Percentiles rank a stretch among this genome's conserved stretches.
Conservation (phyloP, 1,284 basidiomycete species). For the Takashimella tepidaria region DNA sequence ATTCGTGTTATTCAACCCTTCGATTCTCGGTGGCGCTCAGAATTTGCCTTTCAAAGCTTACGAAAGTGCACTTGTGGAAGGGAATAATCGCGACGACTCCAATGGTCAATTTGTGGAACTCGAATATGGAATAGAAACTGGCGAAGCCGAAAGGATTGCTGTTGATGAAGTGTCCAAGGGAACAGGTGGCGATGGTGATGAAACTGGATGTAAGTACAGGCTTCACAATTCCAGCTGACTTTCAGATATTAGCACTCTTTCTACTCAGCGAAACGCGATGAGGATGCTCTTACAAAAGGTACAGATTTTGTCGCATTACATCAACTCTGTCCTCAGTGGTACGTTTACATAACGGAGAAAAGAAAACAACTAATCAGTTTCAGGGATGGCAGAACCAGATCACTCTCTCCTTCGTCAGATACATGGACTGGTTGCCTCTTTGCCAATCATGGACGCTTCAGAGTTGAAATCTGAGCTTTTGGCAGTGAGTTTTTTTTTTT, state of each 20-base stretch:
- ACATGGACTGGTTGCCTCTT: slow-evolving; percentile 73
- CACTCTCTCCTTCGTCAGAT: slow-evolving; percentile 77
- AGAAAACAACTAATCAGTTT: no score
- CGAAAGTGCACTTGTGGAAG: slow-evolving; percentile 77
- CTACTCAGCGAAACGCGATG: slow-evolving; percentile 88
- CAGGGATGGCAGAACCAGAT: no score
- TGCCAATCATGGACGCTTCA: slow-evolving; percentile 75
- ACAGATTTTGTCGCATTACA: slow-evolving; percentile 72
- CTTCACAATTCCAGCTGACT: not conserved
- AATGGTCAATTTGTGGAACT: slow-evolving; percentile 60
- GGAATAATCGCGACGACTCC: slow-evolving; percentile 46
- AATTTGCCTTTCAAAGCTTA: slow-evolving; percentile 81
- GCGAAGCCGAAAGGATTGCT: slow-evolving; percentile 96
- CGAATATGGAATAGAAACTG: slow-evolving; percentile 77
- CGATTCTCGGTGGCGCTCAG: slow-evolving; percentile 46
- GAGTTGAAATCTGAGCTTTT: slow-evolving; percentile 78
- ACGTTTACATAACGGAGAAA: no score
- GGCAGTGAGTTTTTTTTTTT: slow-evolving; percentile 56
- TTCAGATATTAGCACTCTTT: slow-evolving; percentile 79
- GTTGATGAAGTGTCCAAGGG: slow-evolving; percentile 92
- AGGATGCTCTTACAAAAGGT: slow-evolving; percentile 94
- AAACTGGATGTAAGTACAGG: slow-evolving; percentile 48
- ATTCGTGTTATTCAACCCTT: slow-evolving; percentile 51
- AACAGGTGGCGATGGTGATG: slow-evolving; percentile 58
- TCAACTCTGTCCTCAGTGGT: slow-evolving; percentile 69